Conservation (phyloP, 371 early-diverging fungal species). For the Mortierella sp. region DNA sequence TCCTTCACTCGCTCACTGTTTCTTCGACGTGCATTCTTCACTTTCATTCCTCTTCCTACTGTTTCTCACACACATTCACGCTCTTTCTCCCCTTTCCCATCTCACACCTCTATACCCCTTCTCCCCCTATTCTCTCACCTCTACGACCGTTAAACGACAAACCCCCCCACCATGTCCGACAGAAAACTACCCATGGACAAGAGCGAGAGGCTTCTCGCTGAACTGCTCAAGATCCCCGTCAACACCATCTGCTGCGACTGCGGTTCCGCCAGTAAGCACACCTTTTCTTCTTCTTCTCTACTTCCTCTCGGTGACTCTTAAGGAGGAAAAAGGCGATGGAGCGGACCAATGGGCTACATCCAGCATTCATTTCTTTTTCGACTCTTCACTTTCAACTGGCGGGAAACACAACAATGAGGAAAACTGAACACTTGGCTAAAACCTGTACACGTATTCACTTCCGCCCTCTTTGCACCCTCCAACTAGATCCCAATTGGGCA, state of each 20-base stretch:
- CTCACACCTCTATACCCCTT: not conserved
- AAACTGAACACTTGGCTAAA: not conserved
- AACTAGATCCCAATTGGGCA: slow-evolving; percentile 94
- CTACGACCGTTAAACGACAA: not conserved
- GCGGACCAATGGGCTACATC: not conserved
- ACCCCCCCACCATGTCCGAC: slow-evolving; percentile 39
- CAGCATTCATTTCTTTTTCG: not conserved
- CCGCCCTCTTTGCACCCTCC: not conserved
- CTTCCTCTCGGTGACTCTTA: not conserved
- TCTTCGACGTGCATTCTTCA: not conserved
- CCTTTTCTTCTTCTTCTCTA: not conserved
- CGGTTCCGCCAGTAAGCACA: slow-evolving; percentile 74
- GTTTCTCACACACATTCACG: not conserved
- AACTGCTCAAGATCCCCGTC: slow-evolving; percentile 79
- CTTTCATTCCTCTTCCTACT: not conserved
- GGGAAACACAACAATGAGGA: not conserved
- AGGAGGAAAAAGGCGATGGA: not conserved
- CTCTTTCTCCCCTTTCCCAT: not conserved
- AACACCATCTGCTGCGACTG: slow-evolving; percentile 90
- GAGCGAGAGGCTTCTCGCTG: slow-evolving; percentile 74
- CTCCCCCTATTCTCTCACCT: not conserved
- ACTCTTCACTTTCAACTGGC: not conserved
- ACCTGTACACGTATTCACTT: slow-evolving; percentile 1
- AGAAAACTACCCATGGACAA: slow-evolving; percentile 50
- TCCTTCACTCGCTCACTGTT: not conserved